phyloP scores from a whole-genome alignment of 2,329 filamentous ascomycete species.

The Phialophora tarda region DNA sequence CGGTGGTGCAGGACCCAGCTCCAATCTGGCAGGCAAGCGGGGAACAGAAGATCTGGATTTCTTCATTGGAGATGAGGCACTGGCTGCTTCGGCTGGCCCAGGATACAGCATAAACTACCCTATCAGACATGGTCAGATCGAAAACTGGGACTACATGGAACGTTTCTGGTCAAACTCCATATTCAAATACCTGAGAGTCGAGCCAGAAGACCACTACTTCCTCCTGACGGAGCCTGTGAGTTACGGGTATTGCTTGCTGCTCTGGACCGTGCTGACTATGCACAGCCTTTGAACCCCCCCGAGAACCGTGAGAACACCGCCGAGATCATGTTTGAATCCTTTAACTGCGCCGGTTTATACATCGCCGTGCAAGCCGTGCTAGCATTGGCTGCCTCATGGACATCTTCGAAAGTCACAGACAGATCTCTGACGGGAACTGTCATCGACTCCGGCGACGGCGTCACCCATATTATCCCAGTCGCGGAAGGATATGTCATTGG shows the following conservation, averaged over 20 bases:
- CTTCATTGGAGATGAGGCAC: slow-evolving; percentile 97
- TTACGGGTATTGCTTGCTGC: slow-evolving; percentile 8
- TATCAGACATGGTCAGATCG: slow-evolving; percentile 96
- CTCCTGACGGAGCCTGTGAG: slow-evolving; percentile 93
- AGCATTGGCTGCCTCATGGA: slow-evolving; percentile 96
- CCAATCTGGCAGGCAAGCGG: slow-evolving; percentile 86
- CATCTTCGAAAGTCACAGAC: slow-evolving; percentile 95
- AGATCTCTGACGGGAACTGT: slow-evolving; percentile 95
- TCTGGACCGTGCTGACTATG: slow-evolving; percentile 20
- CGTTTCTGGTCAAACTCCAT: slow-evolving; percentile 99
- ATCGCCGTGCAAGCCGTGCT: slow-evolving; percentile 98
- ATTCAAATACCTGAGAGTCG: slow-evolving; percentile 98
- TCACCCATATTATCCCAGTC: slow-evolving; percentile 98
- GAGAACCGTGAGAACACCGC: slow-evolving; percentile 99
- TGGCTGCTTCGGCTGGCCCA: slow-evolving; percentile 80
- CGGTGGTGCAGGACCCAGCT: slow-evolving; percentile 80
- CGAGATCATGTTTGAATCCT: slow-evolving; percentile 99
- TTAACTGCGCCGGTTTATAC: slow-evolving; percentile 98
- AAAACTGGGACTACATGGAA: slow-evolving; percentile 99
- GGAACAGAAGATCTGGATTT: slow-evolving; percentile 98
- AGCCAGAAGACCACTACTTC: slow-evolving; percentile 98
- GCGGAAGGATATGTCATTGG: slow-evolving; percentile 99
- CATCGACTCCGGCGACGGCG: slow-evolving; percentile 97
- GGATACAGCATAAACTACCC: slow-evolving; percentile 97
- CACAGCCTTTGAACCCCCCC: slow-evolving; percentile 89